Evolutionary conservation across 441 rosid genomes (phyloP), one percentile per base, ranked within the genome.

Genomic region (Eutrema salsugineum): DNA sequence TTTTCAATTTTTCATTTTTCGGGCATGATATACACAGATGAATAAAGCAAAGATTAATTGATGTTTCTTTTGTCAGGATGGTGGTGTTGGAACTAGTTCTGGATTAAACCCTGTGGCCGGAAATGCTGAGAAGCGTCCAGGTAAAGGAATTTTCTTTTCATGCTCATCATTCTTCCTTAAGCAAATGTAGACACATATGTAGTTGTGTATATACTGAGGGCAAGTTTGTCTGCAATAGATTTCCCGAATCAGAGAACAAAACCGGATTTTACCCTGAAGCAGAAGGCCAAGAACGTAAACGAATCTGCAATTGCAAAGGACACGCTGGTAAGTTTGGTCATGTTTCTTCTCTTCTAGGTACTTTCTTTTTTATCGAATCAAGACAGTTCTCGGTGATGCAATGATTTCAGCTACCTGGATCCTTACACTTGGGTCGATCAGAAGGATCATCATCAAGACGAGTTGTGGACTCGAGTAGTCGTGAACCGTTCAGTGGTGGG

Each of bases 71-170:
- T 75, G 3, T 77, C 71, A 95, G 99, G 97, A 82, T 66, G 82
- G 85, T 66, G 91, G 88, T 55, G 86, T 78, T 75, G 99, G 98
- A 65, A 88, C 98, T 10, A 88, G 97, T 76, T 89, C 97, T 74
- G 91, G 90, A 68, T 58, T 79, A 49, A 92, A 89, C 32, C 87
- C 90, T 72, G 81, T 73, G 10, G 61, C 81, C 42, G 81, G 73
- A 73, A 82, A 80, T 77, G 79, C 81, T 35, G 96, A 89, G 68
- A 92, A 82, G 64, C 90, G 81, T 75, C 72, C 89, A 79, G 97
- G 99, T 94, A 84, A 24, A 30, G 33, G 6, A 5, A 20, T 22
- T 3, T 40, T 9, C 22, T 3, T 19, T 11, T 10, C n/a, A 35
- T 67, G 42, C 57, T 33, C 17, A 39, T 35, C 22, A 15, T 49